Base-by-base conservation (phyloP, 805 yeast genomes). In the Blastobotrys mokoenaii region DNA sequence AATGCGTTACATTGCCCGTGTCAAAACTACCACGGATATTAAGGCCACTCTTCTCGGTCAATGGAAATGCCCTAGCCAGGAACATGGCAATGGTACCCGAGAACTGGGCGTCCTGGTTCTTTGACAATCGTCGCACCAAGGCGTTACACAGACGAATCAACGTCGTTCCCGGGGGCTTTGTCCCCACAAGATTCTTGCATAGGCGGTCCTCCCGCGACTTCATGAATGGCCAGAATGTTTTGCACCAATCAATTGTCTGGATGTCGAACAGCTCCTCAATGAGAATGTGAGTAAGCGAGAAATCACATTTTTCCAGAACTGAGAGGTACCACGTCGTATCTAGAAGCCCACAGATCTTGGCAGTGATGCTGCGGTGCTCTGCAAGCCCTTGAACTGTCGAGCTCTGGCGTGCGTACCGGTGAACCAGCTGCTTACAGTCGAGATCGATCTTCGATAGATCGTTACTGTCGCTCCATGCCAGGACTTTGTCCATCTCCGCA, bases 41-140 rank as follows among this genome's bases (percentile, higher is more conserved):
- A 12, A 65, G 51, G 6, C 68, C 69, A n/a, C 65, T 58, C 35
- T 60, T 56, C 39, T 64, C 69, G 38, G 51, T 48, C 16, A 65
- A 45, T 1, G 68, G 65, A 43, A 64, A 64, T 2, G 66, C 69
- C 10, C 57, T 43, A 7, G 67, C 63, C 20, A 64, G 52, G 29
- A 57, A 64, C 37, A 58, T 57, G 31, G 63, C 56, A 30, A 64
- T 56, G 41, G 56, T 48, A 3, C 69, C 69, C 3, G 66, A 53
- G 46, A 64, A 65, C 12, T 46, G 50, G 1, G 65, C 55, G 40
- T 64, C 59, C 15, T 53, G 62, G 27, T 53, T 57, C 40, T 60
- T 58, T 4, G 67, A 62, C 14, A 64, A 49, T 20, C 69, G 48
- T 14, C 59, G 50, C 17, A 64, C 52, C 11, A 64, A 45, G 3